Base-by-base conservation (phyloP, 2,329 filamentous ascomycete species). In the Aspergillus vadensis region DNA sequence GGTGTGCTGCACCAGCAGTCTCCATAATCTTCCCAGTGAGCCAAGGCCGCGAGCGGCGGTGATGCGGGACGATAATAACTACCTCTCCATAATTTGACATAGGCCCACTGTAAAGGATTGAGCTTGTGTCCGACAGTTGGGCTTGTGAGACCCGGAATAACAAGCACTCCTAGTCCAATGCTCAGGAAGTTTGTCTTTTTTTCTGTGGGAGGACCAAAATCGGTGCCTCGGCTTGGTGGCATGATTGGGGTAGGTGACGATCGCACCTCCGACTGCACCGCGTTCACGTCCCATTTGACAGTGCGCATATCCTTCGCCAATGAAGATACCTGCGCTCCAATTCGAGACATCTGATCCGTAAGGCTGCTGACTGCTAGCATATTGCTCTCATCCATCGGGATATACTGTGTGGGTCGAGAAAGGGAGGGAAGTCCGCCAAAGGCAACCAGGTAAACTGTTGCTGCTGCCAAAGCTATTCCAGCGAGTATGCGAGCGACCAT, bases 1-100 rank as follows among this genome's bases (percentile, higher is more conserved):
- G 74, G 71, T 9, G 79, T 75, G 4, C 89, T 87, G 74, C 94
- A 98, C 90, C 92, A 98, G 76, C 92, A 96, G 63, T 98, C 91
- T 19, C 90, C 91, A 36, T 89, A 84, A 52, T 96, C 91, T 9
- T 87, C 80, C 92, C 93, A 97, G 3, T 81, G 77, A 1, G 77
- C 72, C 2, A 97, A 81, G 0, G 90, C 91, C 0, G 81, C 74
- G n/a, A 78, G 69, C 0, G 83, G 81, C 1, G 81, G 77, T 19
- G 68, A 63, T 14, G 74, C 69, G 67, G 67, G 49, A 55, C 55
- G 68, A 56, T 67, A 57, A 15, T 58, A 15, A 19, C 43, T 36
- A 7, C 32, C 25, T 1, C 59, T 9, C n/a, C 23, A 44, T 23
- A 61, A 43, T 19, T 64, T 10, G 67, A 62, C 17, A 12, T 67